Evolutionary conservation across 768 basidiomycete genomes (phyloP).

Genomic region (Lactifluus pinguis): DNA sequence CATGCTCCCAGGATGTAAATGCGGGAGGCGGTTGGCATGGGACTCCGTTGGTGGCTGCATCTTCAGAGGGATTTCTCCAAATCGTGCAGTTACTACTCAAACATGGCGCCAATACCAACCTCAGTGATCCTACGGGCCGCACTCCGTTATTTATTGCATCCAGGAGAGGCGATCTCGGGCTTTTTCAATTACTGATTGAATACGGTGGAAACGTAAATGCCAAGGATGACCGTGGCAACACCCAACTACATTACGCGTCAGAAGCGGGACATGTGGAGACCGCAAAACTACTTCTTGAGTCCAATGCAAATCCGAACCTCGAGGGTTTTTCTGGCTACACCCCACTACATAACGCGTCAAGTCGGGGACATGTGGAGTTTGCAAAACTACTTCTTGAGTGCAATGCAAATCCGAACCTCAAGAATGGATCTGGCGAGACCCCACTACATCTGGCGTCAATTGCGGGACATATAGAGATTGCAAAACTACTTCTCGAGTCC

Average conservation of each 20-base stretch:
- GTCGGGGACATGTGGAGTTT: no score
- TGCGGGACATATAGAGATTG: no score
- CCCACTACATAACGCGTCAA: no score
- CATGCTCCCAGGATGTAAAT: not conserved
- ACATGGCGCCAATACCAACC: not conserved
- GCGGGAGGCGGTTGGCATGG: rapidly evolving
- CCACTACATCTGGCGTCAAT: no score
- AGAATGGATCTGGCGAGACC: no score
- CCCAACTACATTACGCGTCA: not conserved
- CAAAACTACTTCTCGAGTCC: no score
- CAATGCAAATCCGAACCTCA: no score
- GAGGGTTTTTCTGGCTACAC: no score
- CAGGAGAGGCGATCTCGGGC: not conserved
- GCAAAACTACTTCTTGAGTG: no score
- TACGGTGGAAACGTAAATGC: not conserved
- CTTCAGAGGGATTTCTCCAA: not conserved
- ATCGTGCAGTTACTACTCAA: no score
- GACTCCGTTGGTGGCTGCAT: not conserved
- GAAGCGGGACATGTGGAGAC: not conserved
- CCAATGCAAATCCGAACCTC: not conserved
- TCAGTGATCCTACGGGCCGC: rapidly evolving
- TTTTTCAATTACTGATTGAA: not conserved
- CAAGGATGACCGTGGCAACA: not conserved
- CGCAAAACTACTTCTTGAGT: not conserved
- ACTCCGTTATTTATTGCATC: not conserved